Conservation (phyloP, 2,329 filamentous ascomycete species). For the Colletotrichum spinosum region DNA sequence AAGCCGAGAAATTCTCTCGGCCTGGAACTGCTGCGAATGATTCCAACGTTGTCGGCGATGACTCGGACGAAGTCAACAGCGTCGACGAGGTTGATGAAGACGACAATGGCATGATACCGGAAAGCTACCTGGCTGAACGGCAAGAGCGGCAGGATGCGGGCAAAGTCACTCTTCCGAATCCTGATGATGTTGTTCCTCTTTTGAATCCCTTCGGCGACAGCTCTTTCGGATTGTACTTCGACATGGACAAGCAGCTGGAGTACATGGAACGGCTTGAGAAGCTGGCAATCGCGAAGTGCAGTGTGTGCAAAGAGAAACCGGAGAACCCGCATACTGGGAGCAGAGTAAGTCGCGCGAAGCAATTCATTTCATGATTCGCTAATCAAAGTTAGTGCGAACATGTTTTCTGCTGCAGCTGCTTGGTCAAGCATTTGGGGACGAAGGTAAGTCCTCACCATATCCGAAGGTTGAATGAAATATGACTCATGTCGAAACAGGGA, state of each 20-base stretch:
- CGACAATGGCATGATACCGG: slow-evolving; percentile 13
- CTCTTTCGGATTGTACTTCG: slow-evolving; percentile 38
- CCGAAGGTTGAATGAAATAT: no score
- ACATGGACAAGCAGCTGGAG: slow-evolving; percentile 37
- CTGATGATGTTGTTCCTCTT: neutral
- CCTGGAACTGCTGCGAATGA: neutral
- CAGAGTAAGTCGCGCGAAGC: neutral
- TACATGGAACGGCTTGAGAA: slow-evolving; percentile 37
- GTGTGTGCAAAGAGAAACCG: neutral
- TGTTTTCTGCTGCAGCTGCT: slow-evolving; percentile 45
- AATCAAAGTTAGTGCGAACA: slow-evolving; percentile 46
- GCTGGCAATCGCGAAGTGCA: neutral
- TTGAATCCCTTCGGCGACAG: slow-evolving; percentile 18
- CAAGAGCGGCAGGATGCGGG: no score
- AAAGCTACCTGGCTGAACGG: no score
- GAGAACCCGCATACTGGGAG: neutral
- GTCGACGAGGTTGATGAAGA: slow-evolving; percentile 1
- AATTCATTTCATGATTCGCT: neutral
- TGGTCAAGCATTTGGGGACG: neutral
- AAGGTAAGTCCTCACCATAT: neutral
- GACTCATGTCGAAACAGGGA: neutral
- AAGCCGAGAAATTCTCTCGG: rapidly evolving
- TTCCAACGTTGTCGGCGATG: neutral
- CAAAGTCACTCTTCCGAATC: neutral
- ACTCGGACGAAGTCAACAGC: slow-evolving; percentile 6